Evolutionary conservation across 768 basidiomycete species (phyloP), one percentile per base, ranked within the genome.

Genomic region (Agaricus sinodeliciosus): DNA sequence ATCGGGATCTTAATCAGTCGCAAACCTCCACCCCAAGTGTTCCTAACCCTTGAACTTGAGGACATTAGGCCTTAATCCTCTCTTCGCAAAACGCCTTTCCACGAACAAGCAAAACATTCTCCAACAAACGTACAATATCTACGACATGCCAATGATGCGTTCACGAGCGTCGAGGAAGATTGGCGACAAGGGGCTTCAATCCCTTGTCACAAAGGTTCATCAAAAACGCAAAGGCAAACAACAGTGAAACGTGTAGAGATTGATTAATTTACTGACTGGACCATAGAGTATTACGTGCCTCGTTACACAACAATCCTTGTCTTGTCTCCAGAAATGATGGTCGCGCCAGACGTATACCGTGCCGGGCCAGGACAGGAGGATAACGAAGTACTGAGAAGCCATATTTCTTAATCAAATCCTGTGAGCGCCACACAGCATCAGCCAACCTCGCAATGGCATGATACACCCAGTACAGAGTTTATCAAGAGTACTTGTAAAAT

Each of bases 111-210:
- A n/a, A 99, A 60, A 76, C 73, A 76, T 99, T 99, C 79, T 93
- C 90, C 55, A 96, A 77, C 40, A 89, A n/a, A n/a, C n/a, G n/a
- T n/a, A n/a, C n/a, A n/a, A n/a, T n/a, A n/a, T n/a, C n/a, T 70
- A 65, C 90, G 73, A 66, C 97, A 95, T 16, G 95, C 94, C 84
- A 58, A 95, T 81, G 66, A 95, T 93, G 92, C 90, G 65, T n/a
- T 87, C 84, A 55, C 93, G 83, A 15, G 93, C 88, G 51, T 93
- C 84, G 62, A 93, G 89, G 84, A 95, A 94, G 75, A 78, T 16
- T 95, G 95, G 22, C 86, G 78, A 72, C 95, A 99, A 3, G 94
- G 41, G 95, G 73, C 77, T 97, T 97, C 94, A 99, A 95, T 9
- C 78, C 94, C 64, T 87, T 85, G 26, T 50, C 40, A 96, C 85